These are phyloP conservation scores for Cryptococcus sp. DNA, from an alignment of 1,284 basidiomycete species.

Conservation along the genomic window DNA sequence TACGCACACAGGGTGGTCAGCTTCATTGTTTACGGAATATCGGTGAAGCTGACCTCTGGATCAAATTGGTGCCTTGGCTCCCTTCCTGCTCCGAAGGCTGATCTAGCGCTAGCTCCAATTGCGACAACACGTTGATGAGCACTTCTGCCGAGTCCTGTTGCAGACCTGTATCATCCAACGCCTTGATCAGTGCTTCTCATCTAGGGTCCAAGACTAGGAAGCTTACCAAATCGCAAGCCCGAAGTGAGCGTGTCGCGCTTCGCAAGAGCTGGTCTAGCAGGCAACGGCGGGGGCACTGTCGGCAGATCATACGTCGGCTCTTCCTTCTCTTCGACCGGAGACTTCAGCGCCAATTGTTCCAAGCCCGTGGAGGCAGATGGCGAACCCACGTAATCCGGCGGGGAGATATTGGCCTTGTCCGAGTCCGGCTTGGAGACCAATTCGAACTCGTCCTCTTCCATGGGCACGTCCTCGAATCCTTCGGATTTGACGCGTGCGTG, in stretches of 20 bases:
- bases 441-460: constrained; percentile 17
- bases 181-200: constrained; percentile 3
- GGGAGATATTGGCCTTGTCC: constrained; percentile 3
- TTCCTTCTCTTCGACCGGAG: constrained; percentile 14
- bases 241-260: constrained; percentile 59
- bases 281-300: constrained; percentile 58
- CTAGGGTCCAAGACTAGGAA: constrained; percentile 9
- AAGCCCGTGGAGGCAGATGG: constrained; percentile 24
- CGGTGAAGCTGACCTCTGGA: constrained; percentile 66
- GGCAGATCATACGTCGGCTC: constrained; percentile 19
- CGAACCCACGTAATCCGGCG: constrained; percentile 8
- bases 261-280: constrained; percentile 57
- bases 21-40: background rate
- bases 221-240: constrained; percentile 83
- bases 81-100: constrained; percentile 54
- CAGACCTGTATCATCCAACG: constrained; percentile 61
- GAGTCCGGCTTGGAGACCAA: background rate
- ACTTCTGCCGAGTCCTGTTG: constrained; percentile 99
- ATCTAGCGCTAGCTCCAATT: constrained; percentile 89
- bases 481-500: constrained; percentile 22
- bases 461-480: constrained; percentile 4
- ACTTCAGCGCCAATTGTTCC: constrained; percentile 25
- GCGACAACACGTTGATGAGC: constrained; percentile 98
- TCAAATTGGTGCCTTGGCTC: constrained; percentile 63
- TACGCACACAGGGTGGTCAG: constrained; percentile 43